Evolutionary conservation across 345 rosid genomes (phyloP).

Genomic region (Aquilaria yunnanensis): DNA sequence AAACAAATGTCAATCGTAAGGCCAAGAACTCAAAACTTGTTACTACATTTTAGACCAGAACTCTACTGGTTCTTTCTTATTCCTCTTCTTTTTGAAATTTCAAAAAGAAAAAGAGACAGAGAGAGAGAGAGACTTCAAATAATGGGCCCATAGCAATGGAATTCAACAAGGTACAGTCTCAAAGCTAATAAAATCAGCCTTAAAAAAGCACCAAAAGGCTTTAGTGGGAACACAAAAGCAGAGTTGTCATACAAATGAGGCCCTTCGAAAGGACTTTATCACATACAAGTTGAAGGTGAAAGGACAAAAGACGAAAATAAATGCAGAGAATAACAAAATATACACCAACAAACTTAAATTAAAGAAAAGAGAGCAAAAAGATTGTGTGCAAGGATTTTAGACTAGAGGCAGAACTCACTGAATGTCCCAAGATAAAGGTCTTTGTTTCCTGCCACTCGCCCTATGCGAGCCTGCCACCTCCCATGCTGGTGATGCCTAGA

Average conservation of each 20-base stretch:
- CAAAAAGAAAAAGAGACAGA: too few relatives aligned
- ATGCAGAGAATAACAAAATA: not conserved
- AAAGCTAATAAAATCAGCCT: conserved; percentile 37
- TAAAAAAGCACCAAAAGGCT: conserved; percentile 32
- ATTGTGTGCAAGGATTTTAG: not conserved
- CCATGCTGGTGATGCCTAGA: conserved; percentile 83
- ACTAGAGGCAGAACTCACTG: conserved; percentile 33
- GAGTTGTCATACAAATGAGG: conserved; percentile 17
- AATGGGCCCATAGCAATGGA: conserved; percentile 9
- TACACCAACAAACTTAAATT: not conserved
- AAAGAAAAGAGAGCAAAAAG: not conserved
- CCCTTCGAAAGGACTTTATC: conserved; percentile 19
- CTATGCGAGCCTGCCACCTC: conserved; percentile 87
- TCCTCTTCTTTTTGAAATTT: too few relatives aligned
- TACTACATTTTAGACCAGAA: too few relatives aligned
- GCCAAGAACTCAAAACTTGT: too few relatives aligned
- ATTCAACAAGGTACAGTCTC: conserved; percentile 12
- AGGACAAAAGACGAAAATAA: conserved; percentile 1
- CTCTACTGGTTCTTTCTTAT: too few relatives aligned
- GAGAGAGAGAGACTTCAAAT: conserved; percentile 21
- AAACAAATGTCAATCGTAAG: not conserved
- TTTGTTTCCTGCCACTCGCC: conserved; percentile 85
- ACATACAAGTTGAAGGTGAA: conserved; percentile 7
- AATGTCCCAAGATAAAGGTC: conserved; percentile 88
- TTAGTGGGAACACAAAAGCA: conserved; percentile 26